Evolutionary conservation across 2,329 filamentous ascomycete genomes (phyloP).

Genomic region (Curvularia spicifera): DNA sequence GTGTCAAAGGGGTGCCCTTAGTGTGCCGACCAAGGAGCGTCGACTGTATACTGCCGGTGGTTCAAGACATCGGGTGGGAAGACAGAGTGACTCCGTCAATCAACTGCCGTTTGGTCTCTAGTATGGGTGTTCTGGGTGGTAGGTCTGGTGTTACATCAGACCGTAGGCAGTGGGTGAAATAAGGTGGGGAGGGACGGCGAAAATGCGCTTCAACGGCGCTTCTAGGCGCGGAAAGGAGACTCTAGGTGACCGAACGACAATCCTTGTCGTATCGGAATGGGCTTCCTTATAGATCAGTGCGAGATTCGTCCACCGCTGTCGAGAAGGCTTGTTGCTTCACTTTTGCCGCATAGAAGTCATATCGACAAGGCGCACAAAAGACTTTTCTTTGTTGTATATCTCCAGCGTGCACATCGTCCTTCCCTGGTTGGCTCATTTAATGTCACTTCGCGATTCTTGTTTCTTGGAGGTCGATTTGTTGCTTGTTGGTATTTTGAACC

Average conservation of each 20-base stretch:
- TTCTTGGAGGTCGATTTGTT: neutral
- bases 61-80: constrained; percentile 1
- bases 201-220: constrained; percentile 9
- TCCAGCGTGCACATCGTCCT: neutral
- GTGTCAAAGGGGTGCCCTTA: constrained; percentile 14
- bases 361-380: constrained; percentile 16
- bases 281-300: neutral
- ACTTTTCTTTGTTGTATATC: neutral
- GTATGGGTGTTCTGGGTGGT: neutral
- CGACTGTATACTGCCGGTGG: constrained; percentile 13
- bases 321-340: constrained; percentile 3
- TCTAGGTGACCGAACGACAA: neutral
- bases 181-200: neutral
- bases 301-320: neutral
- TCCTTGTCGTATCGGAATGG: neutral
- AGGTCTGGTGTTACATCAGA: constrained; percentile 1
- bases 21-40: constrained; percentile 8
- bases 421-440: too few relatives aligned
- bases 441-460: neutral
- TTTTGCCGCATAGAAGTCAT: constrained; percentile 9
- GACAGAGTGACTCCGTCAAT: neutral
- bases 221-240: constrained; percentile 4
- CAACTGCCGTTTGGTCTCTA: constrained; percentile 4
- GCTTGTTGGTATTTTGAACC: neutral
- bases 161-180: constrained; percentile 1